These are phyloP conservation scores for Forsythia suspensa DNA, from an alignment of 257 asterid genomes.

Conservation along the genomic window DNA sequence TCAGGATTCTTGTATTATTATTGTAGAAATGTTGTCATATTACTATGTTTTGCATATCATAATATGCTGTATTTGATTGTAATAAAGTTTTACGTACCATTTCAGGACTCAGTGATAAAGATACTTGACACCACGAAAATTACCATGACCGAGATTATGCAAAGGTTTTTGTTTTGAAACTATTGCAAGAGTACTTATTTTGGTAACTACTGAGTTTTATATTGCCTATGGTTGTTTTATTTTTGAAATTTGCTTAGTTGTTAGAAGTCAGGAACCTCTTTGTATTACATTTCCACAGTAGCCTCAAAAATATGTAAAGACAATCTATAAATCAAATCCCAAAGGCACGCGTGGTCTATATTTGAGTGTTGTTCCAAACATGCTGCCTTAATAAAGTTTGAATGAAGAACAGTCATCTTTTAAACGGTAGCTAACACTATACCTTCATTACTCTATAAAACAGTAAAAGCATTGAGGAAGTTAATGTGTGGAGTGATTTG, in stretches of 20 bases:
- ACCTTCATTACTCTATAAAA: not conserved
- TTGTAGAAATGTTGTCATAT: not conserved
- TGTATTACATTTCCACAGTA: not conserved
- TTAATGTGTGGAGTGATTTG: too few relatives aligned
- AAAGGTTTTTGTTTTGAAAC: conserved; percentile 95
- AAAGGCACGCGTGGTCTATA: not conserved
- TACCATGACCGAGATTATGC: conserved; percentile 85
- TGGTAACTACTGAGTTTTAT: conserved; percentile 55
- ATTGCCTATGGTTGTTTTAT: conserved; percentile 10
- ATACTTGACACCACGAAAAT: conserved; percentile 79
- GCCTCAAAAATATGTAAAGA: not conserved
- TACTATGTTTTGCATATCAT: not conserved
- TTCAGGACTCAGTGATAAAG: conserved; percentile 91
- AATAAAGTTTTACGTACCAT: conserved; percentile 18
- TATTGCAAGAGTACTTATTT: conserved; percentile 96
- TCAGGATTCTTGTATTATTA: not conserved
- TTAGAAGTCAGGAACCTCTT: not conserved
- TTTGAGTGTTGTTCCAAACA: not conserved
- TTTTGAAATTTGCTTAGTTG: not conserved
- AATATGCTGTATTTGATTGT: conserved; percentile 6
- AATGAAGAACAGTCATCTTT: not conserved
- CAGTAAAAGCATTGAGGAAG: too few relatives aligned
- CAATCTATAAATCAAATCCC: not conserved
- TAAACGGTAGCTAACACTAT: not conserved
- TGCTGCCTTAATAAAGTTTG: not conserved